Base-by-base conservation (phyloP, 306 rosid genomes). In the Malus fusca region DNA sequence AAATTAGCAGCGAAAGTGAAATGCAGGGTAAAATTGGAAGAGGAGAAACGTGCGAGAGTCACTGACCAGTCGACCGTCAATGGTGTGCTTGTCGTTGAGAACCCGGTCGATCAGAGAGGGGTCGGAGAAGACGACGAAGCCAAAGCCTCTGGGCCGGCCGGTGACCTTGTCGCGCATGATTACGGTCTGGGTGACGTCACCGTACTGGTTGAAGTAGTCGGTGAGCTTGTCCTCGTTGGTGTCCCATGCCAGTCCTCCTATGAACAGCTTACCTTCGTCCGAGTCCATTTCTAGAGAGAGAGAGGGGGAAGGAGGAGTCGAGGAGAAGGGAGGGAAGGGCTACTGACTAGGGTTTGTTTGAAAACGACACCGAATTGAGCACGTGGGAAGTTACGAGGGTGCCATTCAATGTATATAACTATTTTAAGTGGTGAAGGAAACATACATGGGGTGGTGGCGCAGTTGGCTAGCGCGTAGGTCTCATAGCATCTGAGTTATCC, bases 381-480 rank as follows among this genome's bases (percentile, higher is more conserved):
- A 19, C 13, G 44, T 53, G 22, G 23, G 9, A 59, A 43, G 9
- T 11, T 25, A 19, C 1, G 59, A 11, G 25, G 25, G n/a, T 28
- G 44, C 43, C 9, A 0, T 11, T 3, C 4, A 21, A 18, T 4
- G 0, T 18, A 1, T 53, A 3, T 2, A 5, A 67, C 11, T 23
- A 1, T 3, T 1, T 2, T 1, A 22, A 68, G 22, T 15, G 15
- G 2, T 0, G 15, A 23, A 17, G 4, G 0, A 0, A 4, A 0
- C 8, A 11, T 0, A 17, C 0, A 0, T 0, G 88, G 88, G 90
- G 89, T 88, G 89, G 92, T 86, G 95, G 92, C 88, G 90, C 90
- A 84, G 90, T 86, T 88, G 90, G 95, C 87, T 88, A 88, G 95
- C 89, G 88, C 87, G 92, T 84, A 88, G 92, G 90, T 88, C 89